Conservation (phyloP, 2,329 filamentous ascomycete genomes). For the Ascochyta fabae region DNA sequence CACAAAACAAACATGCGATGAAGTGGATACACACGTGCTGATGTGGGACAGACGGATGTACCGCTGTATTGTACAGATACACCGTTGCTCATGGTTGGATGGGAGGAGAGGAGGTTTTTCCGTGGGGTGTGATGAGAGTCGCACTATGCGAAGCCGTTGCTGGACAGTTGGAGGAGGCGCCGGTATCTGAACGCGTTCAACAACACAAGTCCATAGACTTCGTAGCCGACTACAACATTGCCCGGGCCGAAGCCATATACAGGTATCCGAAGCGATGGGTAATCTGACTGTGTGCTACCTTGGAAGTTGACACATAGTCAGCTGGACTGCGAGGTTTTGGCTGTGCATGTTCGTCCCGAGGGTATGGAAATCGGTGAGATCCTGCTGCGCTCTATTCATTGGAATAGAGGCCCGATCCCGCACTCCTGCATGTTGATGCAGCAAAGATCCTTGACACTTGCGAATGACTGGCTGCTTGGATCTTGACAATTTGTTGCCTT, state of each 20-base stretch:
- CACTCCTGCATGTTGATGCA: not conserved
- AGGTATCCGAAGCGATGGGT: not conserved
- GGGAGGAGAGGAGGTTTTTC: not conserved
- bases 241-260: not conserved
- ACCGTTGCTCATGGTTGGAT: not conserved
- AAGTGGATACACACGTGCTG: constrained; percentile 33
- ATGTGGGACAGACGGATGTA: not conserved
- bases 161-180: not conserved
- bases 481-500: not conserved
- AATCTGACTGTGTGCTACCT: constrained; percentile 1
- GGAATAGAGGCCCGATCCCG: not conserved
- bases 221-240: not conserved
- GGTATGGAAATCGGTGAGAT: constrained; percentile 7
- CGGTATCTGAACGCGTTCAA: not conserved
- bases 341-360: constrained; percentile 1
- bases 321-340: not conserved
- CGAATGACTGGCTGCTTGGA: not conserved
- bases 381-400: not conserved
- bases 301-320: not conserved
- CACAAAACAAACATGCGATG: constrained; percentile 30
- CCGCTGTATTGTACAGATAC: not conserved
- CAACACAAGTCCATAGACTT: not conserved
- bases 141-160: not conserved
- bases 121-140: not conserved
- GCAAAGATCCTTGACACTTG: not conserved